Percentiles rank a stretch among this genome's conserved stretches.
These are phyloP conservation scores for Leccinum olivaceoglutinosum DNA, from an alignment of 1,284 basidiomycete species.

Conservation along the genomic window DNA sequence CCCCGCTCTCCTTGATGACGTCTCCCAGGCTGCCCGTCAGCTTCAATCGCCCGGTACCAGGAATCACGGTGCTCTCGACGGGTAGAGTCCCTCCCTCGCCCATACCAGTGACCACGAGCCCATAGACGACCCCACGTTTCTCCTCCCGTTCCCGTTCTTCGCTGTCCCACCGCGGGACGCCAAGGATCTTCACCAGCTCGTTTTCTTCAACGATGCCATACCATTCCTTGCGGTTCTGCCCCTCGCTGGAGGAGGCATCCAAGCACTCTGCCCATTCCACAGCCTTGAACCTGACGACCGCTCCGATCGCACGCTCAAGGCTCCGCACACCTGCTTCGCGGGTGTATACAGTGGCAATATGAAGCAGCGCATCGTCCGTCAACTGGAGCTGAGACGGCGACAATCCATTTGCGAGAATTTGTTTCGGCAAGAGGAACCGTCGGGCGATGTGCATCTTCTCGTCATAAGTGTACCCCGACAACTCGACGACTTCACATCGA, in stretches of 20 bases:
- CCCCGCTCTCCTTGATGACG: constrained; percentile 86
- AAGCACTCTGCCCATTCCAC: constrained; percentile 81
- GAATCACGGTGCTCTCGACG: constrained; percentile 73
- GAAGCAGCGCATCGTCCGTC: constrained; percentile 64
- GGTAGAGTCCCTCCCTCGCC: constrained; percentile 72
- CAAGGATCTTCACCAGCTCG: constrained; percentile 83
- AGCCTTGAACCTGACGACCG: constrained; percentile 81
- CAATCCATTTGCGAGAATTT: constrained; percentile 68
- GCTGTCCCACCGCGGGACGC: constrained; percentile 75
- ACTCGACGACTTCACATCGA: constrained; percentile 65
- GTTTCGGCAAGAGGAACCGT: constrained; percentile 83
- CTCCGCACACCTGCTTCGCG: constrained; percentile 90
- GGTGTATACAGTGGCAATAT: constrained; percentile 76
- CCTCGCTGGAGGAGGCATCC: constrained; percentile 36
- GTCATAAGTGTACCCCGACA: constrained; percentile 66
- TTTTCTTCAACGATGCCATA: constrained; percentile 56
- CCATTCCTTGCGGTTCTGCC: constrained; percentile 41
- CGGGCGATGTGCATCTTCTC: constrained; percentile 88
- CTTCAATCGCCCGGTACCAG: constrained; percentile 66
- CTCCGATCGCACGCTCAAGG: constrained; percentile 83
- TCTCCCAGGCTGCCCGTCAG: constrained; percentile 81
- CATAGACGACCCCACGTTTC: constrained; percentile 73
- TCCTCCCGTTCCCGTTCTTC: constrained; percentile 74
- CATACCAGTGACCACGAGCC: constrained; percentile 83
- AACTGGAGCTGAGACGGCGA: constrained; percentile 49